Evolutionary conservation across 192 early-diverging fungal genomes (phyloP).

Genomic region (Backusella macrospora): DNA sequence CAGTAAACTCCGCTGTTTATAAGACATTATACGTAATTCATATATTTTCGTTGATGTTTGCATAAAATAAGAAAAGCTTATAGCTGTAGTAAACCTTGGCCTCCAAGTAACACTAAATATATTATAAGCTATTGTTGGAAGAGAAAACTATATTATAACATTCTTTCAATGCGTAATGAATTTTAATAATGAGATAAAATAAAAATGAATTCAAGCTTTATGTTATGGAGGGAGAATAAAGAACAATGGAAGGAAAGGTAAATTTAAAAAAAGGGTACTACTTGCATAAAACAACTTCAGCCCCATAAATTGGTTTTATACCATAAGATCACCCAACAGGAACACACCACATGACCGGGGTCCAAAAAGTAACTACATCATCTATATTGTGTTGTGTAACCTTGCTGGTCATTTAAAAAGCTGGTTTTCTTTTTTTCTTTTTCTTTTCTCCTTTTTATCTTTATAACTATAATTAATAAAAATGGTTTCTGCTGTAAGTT

Average conservation of each 20-base stretch:
- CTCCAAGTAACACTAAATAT: no score
- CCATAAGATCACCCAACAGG: background rate
- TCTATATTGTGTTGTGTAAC: background rate
- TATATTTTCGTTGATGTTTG: no score
- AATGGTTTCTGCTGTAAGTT: constrained; percentile 29
- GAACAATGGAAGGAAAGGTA: background rate
- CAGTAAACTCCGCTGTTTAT: no score
- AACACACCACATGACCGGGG: background rate
- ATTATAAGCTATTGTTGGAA: no score
- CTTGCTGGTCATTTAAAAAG: background rate
- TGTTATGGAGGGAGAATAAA: background rate
- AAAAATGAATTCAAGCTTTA: no score
- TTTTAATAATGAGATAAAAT: no score
- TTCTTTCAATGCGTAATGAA: no score
- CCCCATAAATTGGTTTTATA: constrained; percentile 9
- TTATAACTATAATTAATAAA: background rate
- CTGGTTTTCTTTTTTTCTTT: background rate
- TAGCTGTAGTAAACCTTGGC: no score
- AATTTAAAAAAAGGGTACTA: background rate
- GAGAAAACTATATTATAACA: no score
- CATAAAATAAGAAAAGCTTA: no score
- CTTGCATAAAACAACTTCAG: background rate
- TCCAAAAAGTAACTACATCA: constrained; percentile 2
- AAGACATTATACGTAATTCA: no score
- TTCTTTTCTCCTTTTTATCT: background rate